Evolutionary conservation across 306 rosid genomes (phyloP), one percentile per base, ranked within the genome.

Genomic region (apple (Malus domestica)): DNA sequence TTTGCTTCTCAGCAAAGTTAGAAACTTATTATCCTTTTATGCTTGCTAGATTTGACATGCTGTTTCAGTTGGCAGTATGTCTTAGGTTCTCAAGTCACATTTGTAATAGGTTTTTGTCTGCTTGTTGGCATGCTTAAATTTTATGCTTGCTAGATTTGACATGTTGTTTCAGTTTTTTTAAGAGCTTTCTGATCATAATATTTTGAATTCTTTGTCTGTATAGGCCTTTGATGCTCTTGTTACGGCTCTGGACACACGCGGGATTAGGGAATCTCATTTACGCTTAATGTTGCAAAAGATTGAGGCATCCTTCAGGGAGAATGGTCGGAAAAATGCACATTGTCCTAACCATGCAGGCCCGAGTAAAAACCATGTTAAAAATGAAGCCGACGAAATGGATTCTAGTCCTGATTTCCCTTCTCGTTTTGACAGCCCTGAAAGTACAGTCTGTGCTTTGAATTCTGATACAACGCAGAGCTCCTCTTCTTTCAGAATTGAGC

Each of bases 251-350:
- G 99, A 96, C 79, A 72, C 96, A 19, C 98, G 99, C 1, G 99
- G 99, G 60, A 71, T 87, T 64, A 90, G 99, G 81, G 99, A 96
- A 82, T 90, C 98, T 70, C 97, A 96, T 88, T 78, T 96, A 82
- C 97, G 97, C 75, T 81, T 90, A 68, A 90, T 96, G 99, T 74
- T 96, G 89, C 96, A 88, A 86, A 96, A 82, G 88, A 85, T 89
- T 72, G 98, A 96, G 85, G 75, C 86, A 61, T 82, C 92, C 73
- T 96, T 89, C 46, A 96, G 82, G 84, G 96, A 89, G 80, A 95
- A 90, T 82, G 86, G 90, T 81, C 74, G 78, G 32, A 92, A 83
- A 86, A 85, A 74, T 74, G 40, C 72, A 33, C 81, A 77, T 75
- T 52, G 68, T 87, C 59, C 73, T 33, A 84, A 78, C 65, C 61